These are phyloP conservation scores for Penicillium longicatenatum DNA, from an alignment of 495 filamentous ascomycete species.

Conservation along the genomic window DNA sequence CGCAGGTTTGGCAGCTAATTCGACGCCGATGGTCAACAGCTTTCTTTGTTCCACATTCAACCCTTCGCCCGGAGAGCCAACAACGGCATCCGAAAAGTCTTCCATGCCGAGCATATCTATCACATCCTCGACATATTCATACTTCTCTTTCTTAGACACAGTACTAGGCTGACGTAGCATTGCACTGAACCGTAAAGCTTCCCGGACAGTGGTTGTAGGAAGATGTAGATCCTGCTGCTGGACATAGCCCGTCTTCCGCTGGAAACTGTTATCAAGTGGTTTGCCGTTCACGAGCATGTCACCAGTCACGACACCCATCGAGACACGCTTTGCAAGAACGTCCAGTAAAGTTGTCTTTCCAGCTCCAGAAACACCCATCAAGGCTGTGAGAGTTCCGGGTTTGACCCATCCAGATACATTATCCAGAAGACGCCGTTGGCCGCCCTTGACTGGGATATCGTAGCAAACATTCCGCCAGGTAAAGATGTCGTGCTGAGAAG, in stretches of 20 bases:
- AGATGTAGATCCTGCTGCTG: constrained; percentile 94
- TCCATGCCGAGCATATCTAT: constrained; percentile 55
- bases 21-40: constrained; percentile 85
- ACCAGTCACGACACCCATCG: constrained; percentile 55
- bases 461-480: constrained; percentile 78
- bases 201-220: constrained; percentile 80
- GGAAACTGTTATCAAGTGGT: constrained; percentile 72
- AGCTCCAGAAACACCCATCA: constrained; percentile 64
- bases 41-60: constrained; percentile 94
- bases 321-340: constrained; percentile 57
- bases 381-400: constrained; percentile 67
- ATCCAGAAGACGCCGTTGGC: constrained; percentile 59
- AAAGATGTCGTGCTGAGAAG: constrained; percentile 63
- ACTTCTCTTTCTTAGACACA: constrained; percentile 48
- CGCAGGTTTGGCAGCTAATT: constrained; percentile 85
- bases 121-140: constrained; percentile 52
- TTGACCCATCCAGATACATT: constrained; percentile 68
- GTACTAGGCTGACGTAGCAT: constrained; percentile 75
- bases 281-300: constrained; percentile 58
- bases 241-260: constrained; percentile 89
- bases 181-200: constrained; percentile 80
- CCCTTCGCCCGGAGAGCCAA: constrained; percentile 53
- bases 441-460: constrained; percentile 62
- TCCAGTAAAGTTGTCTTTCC: constrained; percentile 71
- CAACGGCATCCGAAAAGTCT: constrained; percentile 46